Evolutionary conservation across 2,329 filamentous ascomycete species (phyloP).

Genomic region (Mycosphaerella sp.): DNA sequence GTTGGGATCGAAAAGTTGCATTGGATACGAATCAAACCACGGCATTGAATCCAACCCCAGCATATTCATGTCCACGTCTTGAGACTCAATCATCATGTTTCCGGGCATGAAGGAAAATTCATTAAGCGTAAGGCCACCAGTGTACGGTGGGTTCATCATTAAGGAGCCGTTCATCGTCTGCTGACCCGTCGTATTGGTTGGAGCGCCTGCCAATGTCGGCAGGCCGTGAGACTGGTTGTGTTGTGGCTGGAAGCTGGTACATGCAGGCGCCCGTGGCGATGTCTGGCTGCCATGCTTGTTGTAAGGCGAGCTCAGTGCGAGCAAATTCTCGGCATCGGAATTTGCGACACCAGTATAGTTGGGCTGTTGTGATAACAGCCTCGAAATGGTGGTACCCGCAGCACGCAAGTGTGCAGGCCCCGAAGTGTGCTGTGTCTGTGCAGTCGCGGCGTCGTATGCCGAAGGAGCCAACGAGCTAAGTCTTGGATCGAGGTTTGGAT

Average conservation of each 20-base stretch:
- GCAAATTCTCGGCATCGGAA: constrained; percentile 27
- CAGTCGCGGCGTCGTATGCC: constrained; percentile 12
- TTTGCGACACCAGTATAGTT: constrained; percentile 13
- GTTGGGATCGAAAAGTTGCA: constrained; percentile 22
- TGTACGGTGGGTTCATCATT: background rate
- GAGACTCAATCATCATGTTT: constrained; percentile 66
- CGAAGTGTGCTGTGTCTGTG: constrained; percentile 9
- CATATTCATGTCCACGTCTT: constrained; percentile 68
- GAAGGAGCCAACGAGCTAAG: constrained; percentile 16
- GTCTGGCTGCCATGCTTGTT: constrained; percentile 21
- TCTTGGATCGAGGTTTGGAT: constrained; percentile 15
- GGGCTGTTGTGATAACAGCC: constrained; percentile 4
- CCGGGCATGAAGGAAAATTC: constrained; percentile 30
- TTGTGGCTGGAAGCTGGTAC: constrained; percentile 8
- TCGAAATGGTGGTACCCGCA: background rate
- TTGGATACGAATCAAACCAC: constrained; percentile 68
- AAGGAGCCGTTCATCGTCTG: constrained; percentile 21
- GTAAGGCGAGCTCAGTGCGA: constrained; percentile 47
- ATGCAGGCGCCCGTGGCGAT: constrained; percentile 10
- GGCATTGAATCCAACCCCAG: constrained; percentile 65
- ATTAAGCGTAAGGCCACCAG: constrained; percentile 4
- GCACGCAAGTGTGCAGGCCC: constrained; percentile 2
- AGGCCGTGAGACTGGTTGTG: constrained; percentile 4
- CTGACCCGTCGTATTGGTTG: constrained; percentile 9
- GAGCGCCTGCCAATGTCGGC: constrained; percentile 5